These are phyloP conservation scores for Aspergillus sp. DNA, from an alignment of 2,329 filamentous ascomycete genomes.

Conservation along the genomic window DNA sequence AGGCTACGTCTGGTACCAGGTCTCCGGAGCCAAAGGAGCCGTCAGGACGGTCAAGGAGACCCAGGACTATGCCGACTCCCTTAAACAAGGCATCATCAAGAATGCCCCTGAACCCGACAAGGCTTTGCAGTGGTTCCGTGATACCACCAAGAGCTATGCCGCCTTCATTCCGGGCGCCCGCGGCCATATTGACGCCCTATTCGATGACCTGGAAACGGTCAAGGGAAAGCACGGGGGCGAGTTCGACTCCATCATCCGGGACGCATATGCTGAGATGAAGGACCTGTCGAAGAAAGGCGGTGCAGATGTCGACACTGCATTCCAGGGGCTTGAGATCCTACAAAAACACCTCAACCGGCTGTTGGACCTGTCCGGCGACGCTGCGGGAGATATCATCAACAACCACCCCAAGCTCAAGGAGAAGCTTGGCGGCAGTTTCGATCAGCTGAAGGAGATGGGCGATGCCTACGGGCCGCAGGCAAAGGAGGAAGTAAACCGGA, in stretches of 20 bases:
- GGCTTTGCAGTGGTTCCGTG: constrained; percentile 64
- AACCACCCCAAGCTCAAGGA: constrained; percentile 74
- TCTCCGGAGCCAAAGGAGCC: constrained; percentile 51
- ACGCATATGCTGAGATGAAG: constrained; percentile 68
- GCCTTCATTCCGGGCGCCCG: constrained; percentile 70
- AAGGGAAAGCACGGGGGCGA: constrained; percentile 67
- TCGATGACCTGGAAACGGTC: constrained; percentile 69
- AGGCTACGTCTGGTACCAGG: constrained; percentile 55
- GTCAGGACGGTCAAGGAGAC: constrained; percentile 56
- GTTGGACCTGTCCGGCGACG: constrained; percentile 62
- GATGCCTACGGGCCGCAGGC: constrained; percentile 72
- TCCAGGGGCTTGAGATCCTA: constrained; percentile 62
- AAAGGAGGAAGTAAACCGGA: constrained; percentile 73
- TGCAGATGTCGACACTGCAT: constrained; percentile 62
- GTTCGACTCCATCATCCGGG: constrained; percentile 66
- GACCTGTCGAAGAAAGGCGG: constrained; percentile 59
- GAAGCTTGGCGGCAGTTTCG: constrained; percentile 66
- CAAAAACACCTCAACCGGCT: constrained; percentile 62
- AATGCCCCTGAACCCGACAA: constrained; percentile 66
- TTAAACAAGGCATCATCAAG: constrained; percentile 61
- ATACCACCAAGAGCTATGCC: constrained; percentile 68
- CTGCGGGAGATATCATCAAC: constrained; percentile 64
- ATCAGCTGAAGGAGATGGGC: constrained; percentile 68
- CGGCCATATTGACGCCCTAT: constrained; percentile 66
- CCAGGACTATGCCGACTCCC: constrained; percentile 60